Conservation (phyloP, 345 rosid genomes). For the Barbarea vulgaris region DNA sequence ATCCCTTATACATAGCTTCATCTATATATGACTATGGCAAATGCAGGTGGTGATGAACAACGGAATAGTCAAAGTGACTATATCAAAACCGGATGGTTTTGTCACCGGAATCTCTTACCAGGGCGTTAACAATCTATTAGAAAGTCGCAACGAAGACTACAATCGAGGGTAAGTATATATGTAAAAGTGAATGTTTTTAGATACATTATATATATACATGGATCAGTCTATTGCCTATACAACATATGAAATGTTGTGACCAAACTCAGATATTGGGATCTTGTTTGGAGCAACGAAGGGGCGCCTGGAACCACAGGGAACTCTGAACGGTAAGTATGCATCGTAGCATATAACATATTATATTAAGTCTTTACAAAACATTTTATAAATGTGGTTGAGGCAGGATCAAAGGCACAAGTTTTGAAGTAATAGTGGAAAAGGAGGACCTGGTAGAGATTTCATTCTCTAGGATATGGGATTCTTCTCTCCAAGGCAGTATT, state of each 20-base stretch:
- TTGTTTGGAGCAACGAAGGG: conserved; percentile 66
- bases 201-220: background rate
- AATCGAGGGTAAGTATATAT: conserved; percentile 73
- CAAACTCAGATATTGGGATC: conserved; percentile 62
- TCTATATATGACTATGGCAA: background rate
- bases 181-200: background rate
- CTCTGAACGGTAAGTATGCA: conserved; percentile 47
- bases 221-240: background rate
- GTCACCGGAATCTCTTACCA: conserved; percentile 67
- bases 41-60: conserved; percentile 79
- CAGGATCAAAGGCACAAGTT: conserved; percentile 42
- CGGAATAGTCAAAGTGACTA: conserved; percentile 64
- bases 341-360: background rate
- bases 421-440: conserved; percentile 57
- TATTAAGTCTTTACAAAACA: background rate
- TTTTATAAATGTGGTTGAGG: background rate
- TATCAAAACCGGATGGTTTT: conserved; percentile 81
- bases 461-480: conserved; percentile 57
- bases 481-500: conserved; percentile 45
- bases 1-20: background rate
- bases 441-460: conserved; percentile 63
- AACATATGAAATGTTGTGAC: background rate
- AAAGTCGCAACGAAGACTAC: conserved; percentile 64
- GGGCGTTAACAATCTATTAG: conserved; percentile 77
- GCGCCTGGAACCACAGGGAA: conserved; percentile 57